phyloP scores from a whole-genome alignment of 2,329 filamentous ascomycete genomes.

The Polytolypa hystricis region DNA sequence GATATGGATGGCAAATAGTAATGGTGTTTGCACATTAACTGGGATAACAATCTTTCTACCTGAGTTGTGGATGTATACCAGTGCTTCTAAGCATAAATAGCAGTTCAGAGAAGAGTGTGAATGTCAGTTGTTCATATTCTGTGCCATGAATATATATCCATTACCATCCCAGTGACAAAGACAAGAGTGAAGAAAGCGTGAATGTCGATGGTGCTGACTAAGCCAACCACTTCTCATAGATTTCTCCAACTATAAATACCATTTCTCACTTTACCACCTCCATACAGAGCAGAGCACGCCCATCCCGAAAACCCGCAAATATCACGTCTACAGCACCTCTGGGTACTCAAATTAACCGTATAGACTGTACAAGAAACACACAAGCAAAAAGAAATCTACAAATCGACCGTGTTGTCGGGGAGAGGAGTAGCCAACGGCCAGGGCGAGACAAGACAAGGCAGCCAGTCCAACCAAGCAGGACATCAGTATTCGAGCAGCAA shows the following conservation, averaged over 20 bases:
- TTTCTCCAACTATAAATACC: slow-evolving; percentile 13
- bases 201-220: slow-evolving; percentile 14
- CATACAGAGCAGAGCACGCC: slow-evolving; percentile 4
- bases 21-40: no score
- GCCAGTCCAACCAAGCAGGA: background rate
- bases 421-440: no score
- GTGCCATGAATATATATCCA: no score
- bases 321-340: slow-evolving; percentile 4
- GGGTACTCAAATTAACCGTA: background rate
- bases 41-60: no score
- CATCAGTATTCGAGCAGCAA: no score
- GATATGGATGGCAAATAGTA: no score
- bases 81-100: no score
- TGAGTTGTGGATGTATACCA: no score
- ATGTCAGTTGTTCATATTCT: no score
- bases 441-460: background rate
- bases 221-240: slow-evolving; percentile 8
- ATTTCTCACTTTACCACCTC: slow-evolving; percentile 14
- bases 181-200: no score
- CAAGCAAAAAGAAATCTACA: slow-evolving; percentile 1
- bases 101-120: no score
- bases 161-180: no score
- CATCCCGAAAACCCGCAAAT: slow-evolving; percentile 3
- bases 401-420: background rate
- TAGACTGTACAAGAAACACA: slow-evolving; percentile 3